Conservation (phyloP, 352 stramenopile species). For the Globisporangium middletonii region DNA sequence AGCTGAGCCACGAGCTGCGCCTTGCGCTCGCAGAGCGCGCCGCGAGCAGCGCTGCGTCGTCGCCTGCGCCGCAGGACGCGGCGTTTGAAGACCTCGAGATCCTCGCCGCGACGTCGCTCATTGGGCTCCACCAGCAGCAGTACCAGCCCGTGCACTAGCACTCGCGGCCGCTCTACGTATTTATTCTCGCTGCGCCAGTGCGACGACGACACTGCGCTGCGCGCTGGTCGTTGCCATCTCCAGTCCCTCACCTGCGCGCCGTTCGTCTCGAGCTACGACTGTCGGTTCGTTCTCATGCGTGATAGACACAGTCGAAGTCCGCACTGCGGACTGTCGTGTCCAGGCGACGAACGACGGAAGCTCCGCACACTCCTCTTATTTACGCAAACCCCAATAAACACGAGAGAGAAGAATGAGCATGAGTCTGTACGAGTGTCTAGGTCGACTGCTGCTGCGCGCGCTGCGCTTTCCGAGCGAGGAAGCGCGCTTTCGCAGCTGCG, state of each 20-base stretch:
- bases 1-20: conserved; percentile 34
- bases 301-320: too few relatives aligned
- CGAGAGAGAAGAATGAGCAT: too few relatives aligned
- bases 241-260: too few relatives aligned
- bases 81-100: conserved; percentile 73
- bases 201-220: too few relatives aligned
- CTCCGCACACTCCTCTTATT: too few relatives aligned
- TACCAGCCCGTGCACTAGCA: conserved; percentile 68
- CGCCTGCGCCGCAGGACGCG: conserved; percentile 5
- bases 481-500: conserved; percentile 67
- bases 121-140: conserved; percentile 67
- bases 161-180: background rate
- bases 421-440: too few relatives aligned
- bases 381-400: too few relatives aligned
- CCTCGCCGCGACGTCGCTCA: conserved; percentile 62
- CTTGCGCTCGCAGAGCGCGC: conserved; percentile 18
- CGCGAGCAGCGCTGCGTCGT: conserved; percentile 2
- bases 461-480: conserved; percentile 79
- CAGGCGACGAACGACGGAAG: too few relatives aligned
- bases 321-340: too few relatives aligned
- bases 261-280: too few relatives aligned
- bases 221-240: too few relatives aligned
- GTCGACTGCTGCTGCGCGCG: background rate
- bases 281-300: too few relatives aligned
- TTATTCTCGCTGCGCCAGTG: background rate